Evolutionary conservation across 306 rosid genomes (phyloP).

Genomic region (Cucurbita pepo): DNA sequence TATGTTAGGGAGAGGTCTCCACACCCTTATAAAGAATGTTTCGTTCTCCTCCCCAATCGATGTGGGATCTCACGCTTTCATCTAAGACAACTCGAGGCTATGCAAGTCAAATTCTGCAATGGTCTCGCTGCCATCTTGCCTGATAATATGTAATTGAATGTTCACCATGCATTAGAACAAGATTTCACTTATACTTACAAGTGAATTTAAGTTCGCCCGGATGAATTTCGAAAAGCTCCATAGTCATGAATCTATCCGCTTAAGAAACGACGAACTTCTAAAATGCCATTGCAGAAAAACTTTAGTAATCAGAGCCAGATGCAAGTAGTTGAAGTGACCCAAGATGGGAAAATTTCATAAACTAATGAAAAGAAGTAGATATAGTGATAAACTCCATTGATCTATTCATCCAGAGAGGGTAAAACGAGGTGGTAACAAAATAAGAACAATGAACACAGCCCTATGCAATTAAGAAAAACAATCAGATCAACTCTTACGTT

Average conservation of each 20-base stretch:
- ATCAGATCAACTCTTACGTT: background rate
- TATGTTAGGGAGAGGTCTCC: too few species aligned
- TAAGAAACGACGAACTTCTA: background rate
- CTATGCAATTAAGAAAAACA: background rate
- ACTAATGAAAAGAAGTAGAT: background rate
- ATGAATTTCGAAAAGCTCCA: slow-evolving; percentile 62
- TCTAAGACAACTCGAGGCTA: background rate
- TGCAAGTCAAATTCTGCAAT: background rate
- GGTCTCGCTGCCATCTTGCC: background rate
- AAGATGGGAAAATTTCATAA: background rate
- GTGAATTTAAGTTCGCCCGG: slow-evolving; percentile 60
- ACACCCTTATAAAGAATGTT: too few species aligned
- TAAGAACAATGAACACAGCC: background rate
- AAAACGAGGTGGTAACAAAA: background rate
- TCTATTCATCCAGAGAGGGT: background rate
- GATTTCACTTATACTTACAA: slow-evolving; percentile 28
- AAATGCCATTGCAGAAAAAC: background rate
- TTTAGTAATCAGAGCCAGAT: background rate
- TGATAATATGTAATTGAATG: background rate
- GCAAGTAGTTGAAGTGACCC: background rate
- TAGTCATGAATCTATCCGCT: slow-evolving; percentile 22
- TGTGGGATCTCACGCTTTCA: background rate
- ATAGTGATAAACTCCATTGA: background rate
- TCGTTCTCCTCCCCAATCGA: too few species aligned
- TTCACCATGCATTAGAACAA: background rate